Evolutionary conservation across 352 stramenopile species (phyloP).

Genomic region (Pilasporangium apinafurcum): DNA sequence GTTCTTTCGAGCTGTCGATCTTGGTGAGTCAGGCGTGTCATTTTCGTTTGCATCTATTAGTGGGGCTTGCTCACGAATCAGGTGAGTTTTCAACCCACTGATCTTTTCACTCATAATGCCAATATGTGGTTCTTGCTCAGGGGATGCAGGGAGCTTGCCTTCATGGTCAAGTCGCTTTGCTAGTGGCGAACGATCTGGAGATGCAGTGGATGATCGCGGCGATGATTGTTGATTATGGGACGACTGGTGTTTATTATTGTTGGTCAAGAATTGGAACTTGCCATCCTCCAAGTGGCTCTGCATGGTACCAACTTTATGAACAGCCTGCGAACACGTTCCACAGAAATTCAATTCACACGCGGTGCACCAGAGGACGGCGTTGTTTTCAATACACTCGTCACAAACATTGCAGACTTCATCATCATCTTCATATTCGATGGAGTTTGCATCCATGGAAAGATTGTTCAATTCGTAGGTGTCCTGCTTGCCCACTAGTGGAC

Average conservation of each 20-base stretch:
- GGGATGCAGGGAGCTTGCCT: no score
- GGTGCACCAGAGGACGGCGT: slow-evolving; percentile 26
- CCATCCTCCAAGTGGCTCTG: slow-evolving; percentile 20
- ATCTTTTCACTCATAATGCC: not conserved
- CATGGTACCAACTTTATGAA: slow-evolving; percentile 34
- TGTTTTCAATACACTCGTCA: slow-evolving; percentile 27
- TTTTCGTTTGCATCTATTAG: slow-evolving; percentile 15
- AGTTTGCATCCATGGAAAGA: no score
- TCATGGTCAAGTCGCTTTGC: no score
- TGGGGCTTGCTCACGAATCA: slow-evolving; percentile 2
- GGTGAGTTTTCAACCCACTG: slow-evolving; percentile 1
- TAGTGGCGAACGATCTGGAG: not conserved
- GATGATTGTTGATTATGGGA: not conserved
- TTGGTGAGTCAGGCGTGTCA: slow-evolving; percentile 4
- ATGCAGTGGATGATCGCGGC: no score
- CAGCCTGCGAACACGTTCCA: slow-evolving; percentile 19
- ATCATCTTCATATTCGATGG: no score
- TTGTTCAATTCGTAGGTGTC: no score
- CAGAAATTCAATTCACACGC: slow-evolving; percentile 51
- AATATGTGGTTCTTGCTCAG: not conserved
- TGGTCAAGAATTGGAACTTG: slow-evolving; percentile 7
- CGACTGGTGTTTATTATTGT: not conserved
- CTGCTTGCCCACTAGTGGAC: not conserved
- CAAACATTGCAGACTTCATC: no score
- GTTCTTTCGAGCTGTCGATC: not conserved